A percentile compares a stretch with the other conserved stretches of the same genome.
phyloP scores from a whole-genome alignment of 192 early-diverging fungal genomes.

The Linnemannia hyalina region DNA sequence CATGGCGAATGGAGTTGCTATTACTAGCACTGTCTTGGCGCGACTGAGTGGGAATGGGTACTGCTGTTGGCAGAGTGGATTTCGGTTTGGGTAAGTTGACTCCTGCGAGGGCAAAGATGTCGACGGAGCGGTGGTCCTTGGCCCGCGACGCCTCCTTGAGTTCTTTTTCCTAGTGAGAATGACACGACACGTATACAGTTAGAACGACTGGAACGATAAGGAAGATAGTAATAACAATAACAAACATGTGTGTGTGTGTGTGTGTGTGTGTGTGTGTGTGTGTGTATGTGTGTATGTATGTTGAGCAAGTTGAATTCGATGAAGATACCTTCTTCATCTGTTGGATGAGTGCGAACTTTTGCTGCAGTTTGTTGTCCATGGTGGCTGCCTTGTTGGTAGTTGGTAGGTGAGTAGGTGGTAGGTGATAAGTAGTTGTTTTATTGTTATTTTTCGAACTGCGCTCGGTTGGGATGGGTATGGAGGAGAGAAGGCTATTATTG shows the following conservation, averaged over 20 bases:
- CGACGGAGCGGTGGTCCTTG: slow-evolving; percentile 43
- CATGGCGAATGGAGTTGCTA: neutral
- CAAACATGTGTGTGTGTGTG: too few species aligned
- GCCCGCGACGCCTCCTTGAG: slow-evolving; percentile 40
- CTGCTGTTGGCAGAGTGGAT: neutral
- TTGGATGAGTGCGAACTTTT: slow-evolving; percentile 53
- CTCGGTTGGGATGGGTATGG: too few species aligned
- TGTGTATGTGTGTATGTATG: too few species aligned
- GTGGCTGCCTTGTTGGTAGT: neutral
- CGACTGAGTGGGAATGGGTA: neutral
- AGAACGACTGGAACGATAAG: neutral
- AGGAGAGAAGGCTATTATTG: too few species aligned
- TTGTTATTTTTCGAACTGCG: neutral
- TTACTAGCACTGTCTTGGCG: neutral
- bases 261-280: too few species aligned
- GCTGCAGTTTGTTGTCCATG: slow-evolving; percentile 47
- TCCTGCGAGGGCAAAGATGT: slow-evolving; percentile 50
- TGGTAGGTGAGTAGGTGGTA: neutral
- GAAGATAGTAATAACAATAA: neutral
- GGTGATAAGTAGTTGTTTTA: neutral
- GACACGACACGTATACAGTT: neutral
- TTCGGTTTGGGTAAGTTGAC: neutral
- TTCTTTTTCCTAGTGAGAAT: slow-evolving; percentile 36
- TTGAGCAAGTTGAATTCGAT: too few species aligned
- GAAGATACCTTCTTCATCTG: slow-evolving; percentile 52